Conservation (phyloP, 2,329 filamentous ascomycete species). For the Fusarium armeniacum region DNA sequence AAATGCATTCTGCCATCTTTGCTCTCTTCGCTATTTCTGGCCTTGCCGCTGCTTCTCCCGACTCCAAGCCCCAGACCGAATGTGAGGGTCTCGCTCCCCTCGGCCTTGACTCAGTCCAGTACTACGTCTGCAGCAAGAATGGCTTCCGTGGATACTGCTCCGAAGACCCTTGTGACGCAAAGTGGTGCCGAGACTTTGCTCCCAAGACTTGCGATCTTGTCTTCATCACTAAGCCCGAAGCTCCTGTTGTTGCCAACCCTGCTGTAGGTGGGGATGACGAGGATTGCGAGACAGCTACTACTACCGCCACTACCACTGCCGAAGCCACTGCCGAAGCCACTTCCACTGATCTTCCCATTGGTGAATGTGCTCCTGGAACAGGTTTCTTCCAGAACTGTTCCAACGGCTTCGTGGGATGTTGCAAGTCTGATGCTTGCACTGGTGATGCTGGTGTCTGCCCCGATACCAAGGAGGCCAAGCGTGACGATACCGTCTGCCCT, state of each 20-base stretch:
- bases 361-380: conserved; percentile 16
- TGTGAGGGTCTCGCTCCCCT: conserved; percentile 28
- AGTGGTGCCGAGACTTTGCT: conserved; percentile 35
- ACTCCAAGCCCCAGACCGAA: conserved; percentile 21
- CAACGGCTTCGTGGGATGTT: conserved; percentile 30
- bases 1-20: conserved; percentile 41
- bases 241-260: neutral
- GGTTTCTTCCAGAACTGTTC: conserved; percentile 27
- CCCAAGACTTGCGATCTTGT: conserved; percentile 31
- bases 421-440: conserved; percentile 30
- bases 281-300: conserved; percentile 4
- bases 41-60: conserved; percentile 21
- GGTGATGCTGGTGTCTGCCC: conserved; percentile 21
- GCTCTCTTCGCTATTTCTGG: conserved; percentile 30
- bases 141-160: conserved; percentile 35
- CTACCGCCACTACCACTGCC: neutral
- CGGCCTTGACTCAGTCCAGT: conserved; percentile 10
- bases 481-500: neutral
- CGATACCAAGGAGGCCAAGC: conserved; percentile 6
- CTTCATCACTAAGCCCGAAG: conserved; percentile 15
- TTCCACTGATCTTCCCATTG: neutral
- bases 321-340: neutral
- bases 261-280: neutral
- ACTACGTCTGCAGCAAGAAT: conserved; percentile 32
- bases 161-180: conserved; percentile 23